Evolutionary conservation across 176 grass and related monocot genomes (phyloP).

Genomic region (Otatea glauca): DNA sequence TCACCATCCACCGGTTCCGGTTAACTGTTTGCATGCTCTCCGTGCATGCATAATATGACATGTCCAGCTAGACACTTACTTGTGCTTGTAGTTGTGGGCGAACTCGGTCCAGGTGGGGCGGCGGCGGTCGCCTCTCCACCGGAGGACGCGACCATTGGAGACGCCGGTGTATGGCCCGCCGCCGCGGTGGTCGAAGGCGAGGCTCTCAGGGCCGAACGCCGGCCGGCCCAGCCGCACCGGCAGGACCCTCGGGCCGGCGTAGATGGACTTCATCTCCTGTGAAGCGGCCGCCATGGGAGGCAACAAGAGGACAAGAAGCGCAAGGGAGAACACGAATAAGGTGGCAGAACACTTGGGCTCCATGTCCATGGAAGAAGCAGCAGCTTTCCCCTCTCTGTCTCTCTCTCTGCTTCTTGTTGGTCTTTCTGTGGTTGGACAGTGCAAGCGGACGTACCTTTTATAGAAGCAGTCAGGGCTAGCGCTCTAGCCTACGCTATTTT

Average conservation of each 20-base stretch:
- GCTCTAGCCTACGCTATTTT: too few species aligned
- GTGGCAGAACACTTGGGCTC: constrained; percentile 41
- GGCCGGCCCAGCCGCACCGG: constrained; percentile 49
- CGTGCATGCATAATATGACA: background rate
- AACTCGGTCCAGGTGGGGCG: constrained; percentile 64
- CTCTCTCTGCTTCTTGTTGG: background rate
- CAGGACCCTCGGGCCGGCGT: constrained; percentile 36
- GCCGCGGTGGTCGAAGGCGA: constrained; percentile 76
- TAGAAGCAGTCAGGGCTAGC: background rate
- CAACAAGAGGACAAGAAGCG: constrained; percentile 24
- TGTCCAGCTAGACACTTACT: constrained; percentile 1
- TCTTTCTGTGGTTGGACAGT: background rate
- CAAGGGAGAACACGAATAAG: background rate
- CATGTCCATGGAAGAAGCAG: constrained; percentile 34
- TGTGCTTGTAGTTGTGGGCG: constrained; percentile 67
- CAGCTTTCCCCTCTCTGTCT: background rate
- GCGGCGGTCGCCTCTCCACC: constrained; percentile 50
- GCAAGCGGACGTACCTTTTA: background rate
- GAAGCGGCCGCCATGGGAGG: constrained; percentile 24
- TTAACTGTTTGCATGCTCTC: background rate
- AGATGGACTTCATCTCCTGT: constrained; percentile 55
- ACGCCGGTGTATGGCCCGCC: constrained; percentile 82
- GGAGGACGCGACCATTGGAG: constrained; percentile 78
- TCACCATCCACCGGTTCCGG: too few species aligned
- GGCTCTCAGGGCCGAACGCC: constrained; percentile 83